phyloP scores from a whole-genome alignment of 768 basidiomycete genomes.

The Nidularia pulvinata region DNA sequence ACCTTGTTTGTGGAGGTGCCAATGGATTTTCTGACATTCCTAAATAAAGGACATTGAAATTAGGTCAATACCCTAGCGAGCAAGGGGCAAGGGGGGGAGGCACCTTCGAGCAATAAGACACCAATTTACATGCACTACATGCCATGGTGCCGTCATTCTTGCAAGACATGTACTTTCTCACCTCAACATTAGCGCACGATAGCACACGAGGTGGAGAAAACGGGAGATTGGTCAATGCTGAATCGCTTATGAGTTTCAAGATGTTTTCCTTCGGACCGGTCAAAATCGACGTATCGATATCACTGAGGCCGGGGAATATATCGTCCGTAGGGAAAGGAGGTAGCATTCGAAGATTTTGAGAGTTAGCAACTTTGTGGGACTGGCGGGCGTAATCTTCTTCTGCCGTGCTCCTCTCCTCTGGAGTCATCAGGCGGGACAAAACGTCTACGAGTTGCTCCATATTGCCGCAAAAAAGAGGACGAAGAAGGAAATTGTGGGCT shows the following conservation, averaged over 20 bases:
- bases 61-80: background rate
- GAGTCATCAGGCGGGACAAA: background rate
- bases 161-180: conserved; percentile 17
- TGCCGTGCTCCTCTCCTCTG: background rate
- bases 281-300: background rate
- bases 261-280: background rate
- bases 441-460: background rate
- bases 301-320: background rate
- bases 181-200: conserved; percentile 33
- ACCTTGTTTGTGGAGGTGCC: conserved; percentile 37
- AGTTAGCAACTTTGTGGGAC: background rate
- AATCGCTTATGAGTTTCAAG: background rate
- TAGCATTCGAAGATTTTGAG: conserved; percentile 1
- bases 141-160: conserved; percentile 23
- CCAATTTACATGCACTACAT: conserved; percentile 29
- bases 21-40: conserved; percentile 41
- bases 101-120: conserved; percentile 42
- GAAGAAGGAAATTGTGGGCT: background rate
- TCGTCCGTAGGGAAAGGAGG: conserved; percentile 4
- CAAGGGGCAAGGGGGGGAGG: background rate
- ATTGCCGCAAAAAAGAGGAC: background rate
- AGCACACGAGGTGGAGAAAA: conserved; percentile 19
- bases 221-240: background rate
- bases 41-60: conserved; percentile 4
- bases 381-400: background rate